Evolutionary conservation across 331 rosid genomes (phyloP), one percentile per base, ranked within the genome.

Genomic region (Prunus yedoensis): DNA sequence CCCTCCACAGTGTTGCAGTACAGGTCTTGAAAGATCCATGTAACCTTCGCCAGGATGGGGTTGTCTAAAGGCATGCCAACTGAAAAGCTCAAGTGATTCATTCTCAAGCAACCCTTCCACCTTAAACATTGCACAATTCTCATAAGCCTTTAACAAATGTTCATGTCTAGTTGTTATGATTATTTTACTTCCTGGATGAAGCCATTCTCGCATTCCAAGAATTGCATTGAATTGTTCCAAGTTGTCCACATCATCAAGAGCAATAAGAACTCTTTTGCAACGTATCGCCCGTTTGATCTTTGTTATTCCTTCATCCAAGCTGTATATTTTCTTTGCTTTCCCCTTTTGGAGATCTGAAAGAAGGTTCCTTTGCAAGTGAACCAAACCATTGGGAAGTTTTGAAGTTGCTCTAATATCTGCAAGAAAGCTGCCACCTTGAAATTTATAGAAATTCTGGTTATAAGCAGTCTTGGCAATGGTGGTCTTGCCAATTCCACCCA

Each of bases 401-500:
- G 69, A 60, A 45, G 69, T 35, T 43, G 25, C 77, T 57, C 77
- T 41, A 6, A 74, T 6, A 25, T 61, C 65, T 27, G 30, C 13
- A 8, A 74, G 60, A 74, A 74, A 74, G 60, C 53, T 13, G 27
- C 64, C 5, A 18, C 72, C 76, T n/a, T 38, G 49, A 56, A 72
- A 56, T 41, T 21, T 53, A 5, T 13, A 2, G 15, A 2, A 13
- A 2, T 27, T 75, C 1, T 0, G n/a, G 21, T 65, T 65, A 56
- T 65, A 75, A 18, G 68, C 70, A 9, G 73, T 52, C 51, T 52
- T 75, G 5, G 79, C 79, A 5, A 72, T 57, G 0, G 41, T 56
- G 64, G 43, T 72, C 10, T 57, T 72, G 63, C 66, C 76, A 35
- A 72, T 65, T 10, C 72, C 79, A 27, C 79, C 73, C 67, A 75